Base-by-base conservation (phyloP, 352 stramenopile genomes). In the Globisporangium cystogenes region DNA sequence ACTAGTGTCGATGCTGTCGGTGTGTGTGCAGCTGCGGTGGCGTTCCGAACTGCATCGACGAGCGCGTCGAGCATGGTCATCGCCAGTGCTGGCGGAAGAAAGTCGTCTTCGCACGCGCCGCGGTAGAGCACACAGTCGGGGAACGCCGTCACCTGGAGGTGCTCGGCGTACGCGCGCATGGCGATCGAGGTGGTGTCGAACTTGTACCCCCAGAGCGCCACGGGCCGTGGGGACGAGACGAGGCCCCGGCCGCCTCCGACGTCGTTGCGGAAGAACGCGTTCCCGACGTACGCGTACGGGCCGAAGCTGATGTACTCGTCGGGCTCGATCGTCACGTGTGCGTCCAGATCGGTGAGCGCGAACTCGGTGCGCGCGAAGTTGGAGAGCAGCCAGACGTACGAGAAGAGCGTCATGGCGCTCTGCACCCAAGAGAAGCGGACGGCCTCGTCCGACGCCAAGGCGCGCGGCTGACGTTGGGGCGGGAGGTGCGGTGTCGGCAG, bases 161-260 rank as follows among this genome's bases (percentile, higher is more conserved):
- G 48, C 36, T 58, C 50, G 26, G 42, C 56, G 21, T 36, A 52
- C 18, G 49, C 41, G n/a, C 56, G 56, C 20, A 43, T 52, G 23
- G 41, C 40, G 40, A 58, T 43, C 12, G 56, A 53, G 10, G 50
- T 58, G 3, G 56, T 62, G 51, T 53, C 56, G 24, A 48, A 62
- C 50, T 62, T 62, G 56, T 58, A 62, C 16, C 48, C 12, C 56
- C 56, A 62, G 10, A 51, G n/a, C 8, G n/a, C 39, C 39, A 43
- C 39, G 18, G 39, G 39, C n/a, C 24, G 23, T 11, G 39, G 4
- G n/a, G 39, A 43, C n/a, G 39, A 43, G n/a, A 43, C n/a, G n/a
- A 43, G 0, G 37, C 24, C 39, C 11, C 39, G 23, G 16, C 24
- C 11, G 11, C 33, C 33, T 7, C 39, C 39, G 39, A 43, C 39